A percentile compares a stretch with the other conserved stretches of the same genome.
Conservation (phyloP, 768 basidiomycete species). For the Collybia mongolica region DNA sequence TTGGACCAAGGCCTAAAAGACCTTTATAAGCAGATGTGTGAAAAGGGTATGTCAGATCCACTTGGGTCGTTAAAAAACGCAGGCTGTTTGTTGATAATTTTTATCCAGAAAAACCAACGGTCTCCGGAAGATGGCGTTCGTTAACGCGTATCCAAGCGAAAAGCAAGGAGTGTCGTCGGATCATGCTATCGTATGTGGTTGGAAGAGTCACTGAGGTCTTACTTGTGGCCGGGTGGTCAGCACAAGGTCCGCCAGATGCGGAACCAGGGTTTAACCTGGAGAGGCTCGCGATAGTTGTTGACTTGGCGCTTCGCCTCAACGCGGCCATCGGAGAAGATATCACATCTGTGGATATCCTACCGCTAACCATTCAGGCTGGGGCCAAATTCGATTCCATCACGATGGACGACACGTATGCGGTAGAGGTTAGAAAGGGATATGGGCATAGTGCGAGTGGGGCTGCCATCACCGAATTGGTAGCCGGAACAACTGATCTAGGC, state of each 20-base stretch:
- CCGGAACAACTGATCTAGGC: constrained; percentile 5
- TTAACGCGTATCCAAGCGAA: constrained; percentile 12
- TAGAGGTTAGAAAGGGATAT: neutral
- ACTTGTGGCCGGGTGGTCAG: constrained; percentile 15
- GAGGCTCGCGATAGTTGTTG: constrained; percentile 1
- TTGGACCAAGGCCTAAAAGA: constrained; percentile 8
- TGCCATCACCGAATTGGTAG: neutral
- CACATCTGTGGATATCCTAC: constrained; percentile 6
- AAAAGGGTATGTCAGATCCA: constrained; percentile 8
- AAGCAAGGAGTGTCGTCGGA: constrained; percentile 1
- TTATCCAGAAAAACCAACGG: constrained; percentile 8
- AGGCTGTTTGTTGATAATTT: too few species aligned
- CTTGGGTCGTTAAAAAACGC: neutral
- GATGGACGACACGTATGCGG: constrained; percentile 12
- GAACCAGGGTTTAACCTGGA: neutral
- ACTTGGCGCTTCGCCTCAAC: constrained; percentile 4
- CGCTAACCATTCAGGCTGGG: neutral
- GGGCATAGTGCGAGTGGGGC: neutral
- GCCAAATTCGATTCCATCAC: neutral
- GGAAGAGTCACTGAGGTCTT: constrained; percentile 7
- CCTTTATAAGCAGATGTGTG: constrained; percentile 12
- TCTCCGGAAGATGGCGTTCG: constrained; percentile 14
- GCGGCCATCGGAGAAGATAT: constrained; percentile 8
- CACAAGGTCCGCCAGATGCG: neutral
- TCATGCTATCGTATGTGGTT: constrained; percentile 6